Percentiles rank a stretch among this genome's conserved stretches.
phyloP scores from a whole-genome alignment of 2,329 filamentous ascomycete genomes.

The Ophiosphaerella narmari region DNA sequence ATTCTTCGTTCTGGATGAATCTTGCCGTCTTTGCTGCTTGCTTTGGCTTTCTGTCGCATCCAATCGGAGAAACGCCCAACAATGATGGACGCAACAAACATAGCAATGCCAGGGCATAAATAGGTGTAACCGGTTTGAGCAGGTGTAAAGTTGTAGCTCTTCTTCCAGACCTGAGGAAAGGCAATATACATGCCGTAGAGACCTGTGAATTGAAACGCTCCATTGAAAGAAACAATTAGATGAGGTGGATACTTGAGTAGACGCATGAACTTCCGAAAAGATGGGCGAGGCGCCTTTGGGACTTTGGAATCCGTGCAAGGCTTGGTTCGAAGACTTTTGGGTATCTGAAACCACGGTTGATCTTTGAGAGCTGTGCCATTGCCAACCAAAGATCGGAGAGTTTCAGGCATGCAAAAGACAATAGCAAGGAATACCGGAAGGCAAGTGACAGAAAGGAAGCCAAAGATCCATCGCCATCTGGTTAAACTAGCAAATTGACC shows the following conservation, averaged over 20 bases:
- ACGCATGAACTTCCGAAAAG: constrained; percentile 26
- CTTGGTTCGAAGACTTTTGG: constrained; percentile 27
- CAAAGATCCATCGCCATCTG: constrained; percentile 54
- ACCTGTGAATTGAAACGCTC: constrained; percentile 34
- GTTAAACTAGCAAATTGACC: constrained; percentile 44
- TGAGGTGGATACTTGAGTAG: constrained; percentile 35
- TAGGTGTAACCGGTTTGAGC: constrained; percentile 45
- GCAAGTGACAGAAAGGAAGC: constrained; percentile 39
- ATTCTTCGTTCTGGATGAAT: constrained; percentile 48
- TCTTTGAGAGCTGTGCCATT: constrained; percentile 44
- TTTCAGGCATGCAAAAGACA: constrained; percentile 52
- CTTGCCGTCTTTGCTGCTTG: constrained; percentile 26
- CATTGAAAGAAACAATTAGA: constrained; percentile 35
- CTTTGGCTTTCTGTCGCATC: constrained; percentile 32
- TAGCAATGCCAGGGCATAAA: constrained; percentile 40
- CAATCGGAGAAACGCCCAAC: constrained; percentile 49
- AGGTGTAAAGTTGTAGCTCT: constrained; percentile 42
- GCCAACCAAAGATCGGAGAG: constrained; percentile 52
- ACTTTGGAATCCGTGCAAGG: constrained; percentile 19
- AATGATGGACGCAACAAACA: constrained; percentile 44
- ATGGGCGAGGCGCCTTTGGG: constrained; percentile 28
- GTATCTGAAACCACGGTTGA: constrained; percentile 33
- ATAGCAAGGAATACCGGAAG: constrained; percentile 36
- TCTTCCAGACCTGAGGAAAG: constrained; percentile 26
- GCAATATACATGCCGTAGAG: constrained; percentile 34